Base-by-base conservation (phyloP, 1,284 basidiomycete species). In the Hemileia vastatrix region DNA sequence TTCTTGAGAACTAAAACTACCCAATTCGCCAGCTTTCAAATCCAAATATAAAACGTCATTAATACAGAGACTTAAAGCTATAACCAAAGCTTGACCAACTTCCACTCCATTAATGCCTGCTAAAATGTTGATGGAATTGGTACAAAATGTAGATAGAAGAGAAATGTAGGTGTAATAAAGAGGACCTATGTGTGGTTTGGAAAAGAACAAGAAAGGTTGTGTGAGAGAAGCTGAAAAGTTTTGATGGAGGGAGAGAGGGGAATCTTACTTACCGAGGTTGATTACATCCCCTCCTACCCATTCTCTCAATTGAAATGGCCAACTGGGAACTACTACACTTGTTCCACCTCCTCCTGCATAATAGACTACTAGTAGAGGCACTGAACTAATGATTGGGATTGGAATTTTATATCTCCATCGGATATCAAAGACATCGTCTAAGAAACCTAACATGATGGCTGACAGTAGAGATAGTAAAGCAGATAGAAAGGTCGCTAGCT, bases 351-450 rank as follows among this genome's bases (percentile, higher is more conserved):
- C 83, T 67, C 94, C 92, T 1, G 94, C 89, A 75, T 89, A 94
- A 78, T 98, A 98, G 2, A 97, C 93, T 76, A 97, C 86, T 36
- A 98, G 80, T 23, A 97, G 82, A 1, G 94, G 94, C 21, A 98
- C 88, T n/a, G 89, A 89, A 0, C 91, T 90, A 62, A 98, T 87
- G 71, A 98, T 83, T 0, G 92, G 94, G 61, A 98, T 95, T 0
- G 94, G 94, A 8, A 98, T 78, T 77, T 98, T 98, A 78, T 97
- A 90, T 64, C 94, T 79, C 94, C 94, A 98, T 13, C 95, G 85
- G 68, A 98, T 97, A 75, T 98, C 94, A 70, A 98, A 97, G 1
- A 98, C 83, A 76, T 98, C 95, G 72, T 98, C 95, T 54, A 97
- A 80, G 72, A 98, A 96, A 8, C 94, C 94, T 1, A 98, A 83